phyloP scores from a whole-genome alignment of 1,139 yeast genomes.

The Entelexis sorbosivorans region DNA sequence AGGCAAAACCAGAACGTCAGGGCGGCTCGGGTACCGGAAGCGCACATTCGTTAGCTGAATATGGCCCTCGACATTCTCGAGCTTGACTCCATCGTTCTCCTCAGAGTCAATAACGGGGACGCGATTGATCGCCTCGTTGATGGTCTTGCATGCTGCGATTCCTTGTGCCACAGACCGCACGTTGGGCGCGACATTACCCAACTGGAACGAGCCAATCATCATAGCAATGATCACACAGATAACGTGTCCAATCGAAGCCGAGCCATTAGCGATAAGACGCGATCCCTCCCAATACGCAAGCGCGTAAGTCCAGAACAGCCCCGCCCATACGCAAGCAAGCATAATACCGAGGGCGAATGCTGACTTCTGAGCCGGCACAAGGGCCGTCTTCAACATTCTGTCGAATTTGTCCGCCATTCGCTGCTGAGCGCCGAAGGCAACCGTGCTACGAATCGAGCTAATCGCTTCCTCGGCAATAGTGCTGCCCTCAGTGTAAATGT shows the following conservation, averaged over 20 bases:
- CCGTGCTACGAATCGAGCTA: conserved; percentile 35
- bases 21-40: conserved; percentile 81
- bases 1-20: conserved; percentile 57
- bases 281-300: conserved; percentile 39
- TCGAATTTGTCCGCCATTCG: conserved; percentile 32
- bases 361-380: conserved; percentile 27
- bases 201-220: conserved; percentile 36
- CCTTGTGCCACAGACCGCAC: conserved; percentile 34
- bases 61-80: conserved; percentile 36
- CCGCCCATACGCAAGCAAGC: conserved; percentile 33
- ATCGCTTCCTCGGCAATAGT: conserved; percentile 37
- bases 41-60: conserved; percentile 55
- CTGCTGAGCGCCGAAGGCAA: conserved; percentile 37
- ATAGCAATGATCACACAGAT: conserved; percentile 34
- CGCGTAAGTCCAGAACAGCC: conserved; percentile 33
- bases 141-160: conserved; percentile 34
- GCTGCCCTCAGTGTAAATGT: conserved; percentile 32
- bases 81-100: conserved; percentile 27
- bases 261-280: conserved; percentile 31
- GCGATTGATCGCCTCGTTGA: conserved; percentile 37
- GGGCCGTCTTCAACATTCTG: conserved; percentile 27
- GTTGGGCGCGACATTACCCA: conserved; percentile 37
- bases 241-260: conserved; percentile 29
- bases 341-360: conserved; percentile 31
- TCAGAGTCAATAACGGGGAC: conserved; percentile 32